Conservation (phyloP, 345 rosid genomes). For the Lepidium sativum region DNA sequence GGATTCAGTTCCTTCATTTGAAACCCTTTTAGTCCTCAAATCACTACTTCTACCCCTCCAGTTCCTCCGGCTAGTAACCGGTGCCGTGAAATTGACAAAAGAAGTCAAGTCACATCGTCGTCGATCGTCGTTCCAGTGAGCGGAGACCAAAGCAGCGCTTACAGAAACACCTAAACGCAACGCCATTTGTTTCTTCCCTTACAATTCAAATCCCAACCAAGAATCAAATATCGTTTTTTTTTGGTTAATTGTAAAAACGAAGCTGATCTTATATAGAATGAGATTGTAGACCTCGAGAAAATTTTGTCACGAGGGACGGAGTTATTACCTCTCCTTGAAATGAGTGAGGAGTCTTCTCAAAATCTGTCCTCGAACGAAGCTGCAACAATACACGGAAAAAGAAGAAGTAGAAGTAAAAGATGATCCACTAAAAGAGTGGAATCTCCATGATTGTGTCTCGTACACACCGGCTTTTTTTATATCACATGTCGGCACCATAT, state of each 20-base stretch:
- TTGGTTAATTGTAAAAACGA: not conserved
- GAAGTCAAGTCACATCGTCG: not conserved
- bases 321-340: conserved; percentile 15
- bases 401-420: not conserved
- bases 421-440: not conserved
- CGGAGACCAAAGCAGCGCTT: conserved; percentile 29
- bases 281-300: not conserved
- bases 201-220: not conserved
- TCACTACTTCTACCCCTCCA: conserved; percentile 4
- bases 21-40: conserved; percentile 29
- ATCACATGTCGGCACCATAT: not conserved
- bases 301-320: not conserved
- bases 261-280: not conserved
- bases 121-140: not conserved
- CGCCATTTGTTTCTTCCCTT: conserved; percentile 31
- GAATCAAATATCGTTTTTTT: not conserved
- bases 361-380: conserved; percentile 17
- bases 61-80: not conserved
- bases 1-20: conserved; percentile 39
- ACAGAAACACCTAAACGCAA: conserved; percentile 29
- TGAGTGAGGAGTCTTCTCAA: not conserved
- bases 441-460: not conserved
- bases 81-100: not conserved
- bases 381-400: not conserved
- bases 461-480: not conserved